These are phyloP conservation scores for Takakia lepidozioides DNA, from an alignment of 225 moss, liverwort and hornwort genomes.

Conservation along the genomic window DNA sequence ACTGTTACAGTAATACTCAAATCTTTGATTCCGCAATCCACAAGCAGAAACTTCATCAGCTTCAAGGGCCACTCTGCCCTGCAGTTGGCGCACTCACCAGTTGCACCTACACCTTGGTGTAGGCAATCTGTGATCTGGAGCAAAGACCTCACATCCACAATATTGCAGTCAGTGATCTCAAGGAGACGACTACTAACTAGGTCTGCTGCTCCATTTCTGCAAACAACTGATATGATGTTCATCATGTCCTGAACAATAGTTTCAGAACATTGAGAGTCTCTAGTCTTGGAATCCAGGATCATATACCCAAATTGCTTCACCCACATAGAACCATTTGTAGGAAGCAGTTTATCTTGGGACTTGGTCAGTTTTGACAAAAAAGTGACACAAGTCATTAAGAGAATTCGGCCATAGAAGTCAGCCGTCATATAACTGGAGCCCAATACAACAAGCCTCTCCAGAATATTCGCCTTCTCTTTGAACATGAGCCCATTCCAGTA, in stretches of 20 bases:
- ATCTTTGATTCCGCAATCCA: constrained; percentile 45
- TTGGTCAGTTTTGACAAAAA: constrained; percentile 38
- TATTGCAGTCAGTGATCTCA: constrained; percentile 25
- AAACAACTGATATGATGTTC: constrained; percentile 44
- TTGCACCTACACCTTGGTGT: too few relatives aligned
- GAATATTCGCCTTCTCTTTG: constrained; percentile 36
- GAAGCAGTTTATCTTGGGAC: constrained; percentile 20
- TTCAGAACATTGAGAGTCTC: constrained; percentile 21
- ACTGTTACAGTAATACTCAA: constrained; percentile 35
- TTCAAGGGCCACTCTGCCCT: constrained; percentile 36
- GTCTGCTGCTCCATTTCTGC: constrained; percentile 36
- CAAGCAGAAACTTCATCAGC: constrained; percentile 41
- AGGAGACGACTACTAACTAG: constrained; percentile 31
- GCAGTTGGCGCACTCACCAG: constrained; percentile 10
- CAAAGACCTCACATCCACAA: constrained; percentile 27
- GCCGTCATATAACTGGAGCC: constrained; percentile 37
- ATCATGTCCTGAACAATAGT: constrained; percentile 49
- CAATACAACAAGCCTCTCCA: constrained; percentile 30
- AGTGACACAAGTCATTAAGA: constrained; percentile 43
- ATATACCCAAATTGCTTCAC: too few relatives aligned
- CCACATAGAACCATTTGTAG: too few relatives aligned
- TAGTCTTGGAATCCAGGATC: constrained; percentile 36
- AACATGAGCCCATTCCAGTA: constrained; percentile 45
- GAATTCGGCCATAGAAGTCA: constrained; percentile 41
- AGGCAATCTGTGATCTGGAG: constrained; percentile 22